Evolutionary conservation across 768 basidiomycete genomes (phyloP).

Genomic region (Rhizopogon salebrosus): DNA sequence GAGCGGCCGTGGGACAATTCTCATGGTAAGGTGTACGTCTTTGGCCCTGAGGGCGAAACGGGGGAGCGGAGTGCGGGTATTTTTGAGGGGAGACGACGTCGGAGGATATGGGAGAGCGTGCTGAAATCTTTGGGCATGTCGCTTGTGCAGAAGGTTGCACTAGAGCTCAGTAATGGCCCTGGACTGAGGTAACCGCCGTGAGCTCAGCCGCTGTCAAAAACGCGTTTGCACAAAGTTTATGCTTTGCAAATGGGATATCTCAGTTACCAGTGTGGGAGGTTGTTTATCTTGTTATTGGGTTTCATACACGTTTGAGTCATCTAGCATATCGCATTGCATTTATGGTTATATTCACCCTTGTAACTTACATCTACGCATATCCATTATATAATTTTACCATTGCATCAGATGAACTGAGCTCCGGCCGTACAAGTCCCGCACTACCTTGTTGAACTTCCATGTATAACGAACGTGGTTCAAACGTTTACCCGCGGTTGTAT

Average conservation of each 20-base stretch:
- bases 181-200: slow-evolving; percentile 13
- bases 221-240: not conserved
- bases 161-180: slow-evolving; percentile 74
- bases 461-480: too few species aligned
- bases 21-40: slow-evolving; percentile 62
- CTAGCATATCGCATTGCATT: not conserved
- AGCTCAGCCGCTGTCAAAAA: not conserved
- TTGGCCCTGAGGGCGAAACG: slow-evolving; percentile 78
- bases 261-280: not conserved
- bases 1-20: slow-evolving; percentile 63
- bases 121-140: slow-evolving; percentile 63
- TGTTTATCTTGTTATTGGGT: too few species aligned
- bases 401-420: not conserved
- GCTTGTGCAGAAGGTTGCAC: slow-evolving; percentile 67
- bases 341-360: not conserved
- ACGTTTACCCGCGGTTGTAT: too few species aligned
- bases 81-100: slow-evolving; percentile 61
- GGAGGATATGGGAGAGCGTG: slow-evolving; percentile 55
- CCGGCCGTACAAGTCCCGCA: too few species aligned
- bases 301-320: not conserved
- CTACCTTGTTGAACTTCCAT: too few species aligned
- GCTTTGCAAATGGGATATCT: too few species aligned
- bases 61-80: slow-evolving; percentile 64
- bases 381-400: not conserved
- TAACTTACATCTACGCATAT: not conserved